Percentiles rank a stretch among this genome's conserved stretches.
phyloP scores from a whole-genome alignment of 306 rosid genomes.

The Sindora glabra region DNA sequence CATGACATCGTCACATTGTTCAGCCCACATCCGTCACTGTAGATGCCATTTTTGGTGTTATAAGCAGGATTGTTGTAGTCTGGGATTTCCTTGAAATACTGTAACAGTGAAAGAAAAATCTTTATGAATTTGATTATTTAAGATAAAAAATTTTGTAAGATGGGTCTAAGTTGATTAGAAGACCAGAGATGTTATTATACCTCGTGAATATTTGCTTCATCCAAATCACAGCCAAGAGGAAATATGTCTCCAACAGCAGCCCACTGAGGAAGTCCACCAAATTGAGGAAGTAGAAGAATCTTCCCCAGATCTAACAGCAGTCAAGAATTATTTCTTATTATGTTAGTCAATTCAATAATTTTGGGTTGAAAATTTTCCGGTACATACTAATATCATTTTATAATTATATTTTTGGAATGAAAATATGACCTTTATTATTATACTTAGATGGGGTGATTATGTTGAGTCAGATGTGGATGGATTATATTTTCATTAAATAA shows the following conservation, averaged over 20 bases:
- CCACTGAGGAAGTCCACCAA: constrained; percentile 58
- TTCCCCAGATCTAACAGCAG: constrained; percentile 41
- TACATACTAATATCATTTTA: no score
- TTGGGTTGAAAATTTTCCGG: no score
- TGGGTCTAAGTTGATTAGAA: no score
- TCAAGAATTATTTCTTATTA: not conserved
- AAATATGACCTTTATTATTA: no score
- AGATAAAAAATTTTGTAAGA: no score
- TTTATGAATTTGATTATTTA: no score
- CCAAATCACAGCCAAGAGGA: constrained; percentile 57
- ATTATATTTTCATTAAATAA: no score
- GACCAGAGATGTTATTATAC: constrained; percentile 14
- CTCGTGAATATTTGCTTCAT: constrained; percentile 45
- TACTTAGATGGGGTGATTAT: no score
- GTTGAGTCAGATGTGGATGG: no score
- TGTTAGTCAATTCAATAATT: no score
- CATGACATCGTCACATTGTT: constrained; percentile 48
- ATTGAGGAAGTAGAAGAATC: constrained; percentile 44
- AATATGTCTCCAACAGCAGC: constrained; percentile 59
- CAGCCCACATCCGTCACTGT: constrained; percentile 45
- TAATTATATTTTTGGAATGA: no score
- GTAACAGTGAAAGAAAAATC: not conserved
- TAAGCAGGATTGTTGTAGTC: constrained; percentile 24
- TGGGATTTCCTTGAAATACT: constrained; percentile 45
- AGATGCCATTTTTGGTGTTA: constrained; percentile 29